A percentile compares a stretch with the other conserved stretches of the same genome.
Conservation (phyloP, 148 eudicot species). For the Heliosperma pusillum region DNA sequence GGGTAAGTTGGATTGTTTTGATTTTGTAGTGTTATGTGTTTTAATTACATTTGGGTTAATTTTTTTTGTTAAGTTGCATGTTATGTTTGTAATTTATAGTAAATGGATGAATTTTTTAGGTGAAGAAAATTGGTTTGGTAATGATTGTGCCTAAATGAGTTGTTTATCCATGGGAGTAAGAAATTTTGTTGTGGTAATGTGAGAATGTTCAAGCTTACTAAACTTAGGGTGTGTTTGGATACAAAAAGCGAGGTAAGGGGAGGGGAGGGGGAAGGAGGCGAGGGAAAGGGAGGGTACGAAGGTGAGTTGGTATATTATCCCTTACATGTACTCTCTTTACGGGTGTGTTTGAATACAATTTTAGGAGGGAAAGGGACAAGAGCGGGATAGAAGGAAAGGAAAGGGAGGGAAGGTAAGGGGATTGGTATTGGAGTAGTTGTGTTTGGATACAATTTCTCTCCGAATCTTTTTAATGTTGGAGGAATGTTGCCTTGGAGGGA, state of each 20-base stretch:
- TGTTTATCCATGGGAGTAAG: not conserved
- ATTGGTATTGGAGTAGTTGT: no score
- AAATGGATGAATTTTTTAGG: not conserved
- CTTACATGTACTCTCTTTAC: no score
- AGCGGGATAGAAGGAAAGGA: no score
- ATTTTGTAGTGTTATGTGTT: not conserved
- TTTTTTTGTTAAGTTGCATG: not conserved
- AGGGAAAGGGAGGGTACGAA: not conserved
- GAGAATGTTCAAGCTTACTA: not conserved
- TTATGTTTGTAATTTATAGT: not conserved
- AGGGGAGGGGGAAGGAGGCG: not conserved
- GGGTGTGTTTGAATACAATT: no score
- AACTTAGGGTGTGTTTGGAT: not conserved
- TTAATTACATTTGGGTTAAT: not conserved
- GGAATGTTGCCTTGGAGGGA: not conserved
- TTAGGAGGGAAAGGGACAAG: no score
- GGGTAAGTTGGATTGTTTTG: slow-evolving; percentile 18
- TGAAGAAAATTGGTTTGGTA: not conserved
- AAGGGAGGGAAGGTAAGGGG: no score
- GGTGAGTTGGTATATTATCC: not conserved
- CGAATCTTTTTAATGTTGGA: no score
- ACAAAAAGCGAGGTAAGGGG: not conserved
- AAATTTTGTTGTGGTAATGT: not conserved
- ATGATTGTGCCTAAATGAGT: slow-evolving; percentile 6
- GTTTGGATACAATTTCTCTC: no score